Evolutionary conservation across 148 eudicot species (phyloP).

Genomic region (Talinum fruticosum): DNA sequence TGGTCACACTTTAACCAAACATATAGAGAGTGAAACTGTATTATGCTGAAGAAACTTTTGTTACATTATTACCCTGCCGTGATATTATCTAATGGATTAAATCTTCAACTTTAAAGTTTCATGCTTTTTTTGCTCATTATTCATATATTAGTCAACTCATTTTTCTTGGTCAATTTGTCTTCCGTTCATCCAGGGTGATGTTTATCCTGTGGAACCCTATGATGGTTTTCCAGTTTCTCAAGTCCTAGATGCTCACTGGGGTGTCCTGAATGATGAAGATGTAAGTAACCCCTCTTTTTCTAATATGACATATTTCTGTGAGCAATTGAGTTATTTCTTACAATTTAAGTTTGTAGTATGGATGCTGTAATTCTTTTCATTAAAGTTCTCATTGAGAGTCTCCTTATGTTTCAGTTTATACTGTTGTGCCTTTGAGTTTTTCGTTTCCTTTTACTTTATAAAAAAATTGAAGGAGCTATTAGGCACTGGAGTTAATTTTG

Average conservation of each 20-base stretch:
- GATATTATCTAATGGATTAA: background rate
- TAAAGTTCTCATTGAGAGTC: too few species aligned
- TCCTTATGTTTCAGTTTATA: background rate
- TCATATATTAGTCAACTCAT: background rate
- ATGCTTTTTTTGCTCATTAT: background rate
- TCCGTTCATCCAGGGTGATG: conserved; percentile 45
- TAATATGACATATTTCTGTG: background rate
- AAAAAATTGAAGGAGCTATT: background rate
- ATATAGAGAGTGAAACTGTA: background rate
- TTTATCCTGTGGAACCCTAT: conserved; percentile 48
- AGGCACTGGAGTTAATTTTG: background rate
- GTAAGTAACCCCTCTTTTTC: conserved; percentile 49
- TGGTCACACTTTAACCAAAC: background rate
- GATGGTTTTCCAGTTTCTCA: conserved; percentile 34
- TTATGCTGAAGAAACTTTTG: background rate
- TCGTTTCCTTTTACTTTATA: too few species aligned
- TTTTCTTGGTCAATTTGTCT: background rate
- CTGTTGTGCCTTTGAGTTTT: too few species aligned
- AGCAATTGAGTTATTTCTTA: background rate
- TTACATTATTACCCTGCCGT: background rate
- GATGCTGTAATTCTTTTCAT: background rate
- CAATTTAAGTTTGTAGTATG: background rate
- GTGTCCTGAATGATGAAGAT: conserved; percentile 75
- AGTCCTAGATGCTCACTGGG: conserved; percentile 71
- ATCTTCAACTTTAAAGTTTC: background rate